Conservation (phyloP, 305 asterid genomes). For the Fraxinus platypoda region DNA sequence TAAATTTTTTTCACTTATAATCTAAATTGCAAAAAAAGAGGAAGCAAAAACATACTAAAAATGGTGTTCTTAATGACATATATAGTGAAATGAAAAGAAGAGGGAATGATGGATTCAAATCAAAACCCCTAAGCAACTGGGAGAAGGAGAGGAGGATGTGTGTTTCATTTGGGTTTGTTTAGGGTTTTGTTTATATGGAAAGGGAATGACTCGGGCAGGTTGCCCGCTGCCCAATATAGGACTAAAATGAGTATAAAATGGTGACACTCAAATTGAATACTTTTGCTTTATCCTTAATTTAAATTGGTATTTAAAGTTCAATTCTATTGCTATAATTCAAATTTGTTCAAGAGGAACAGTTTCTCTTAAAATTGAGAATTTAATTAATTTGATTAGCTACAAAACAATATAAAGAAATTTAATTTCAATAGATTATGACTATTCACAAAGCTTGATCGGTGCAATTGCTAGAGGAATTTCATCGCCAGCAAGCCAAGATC, state of each 20-base stretch:
- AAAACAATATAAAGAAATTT: neutral
- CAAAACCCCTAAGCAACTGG: conserved; percentile 10
- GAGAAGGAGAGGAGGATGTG: neutral
- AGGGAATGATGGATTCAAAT: neutral
- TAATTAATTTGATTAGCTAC: neutral
- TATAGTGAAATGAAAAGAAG: neutral
- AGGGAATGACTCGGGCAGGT: conserved; percentile 35
- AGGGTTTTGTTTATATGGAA: conserved; percentile 21
- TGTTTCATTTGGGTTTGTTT: neutral
- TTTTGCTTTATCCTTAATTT: neutral
- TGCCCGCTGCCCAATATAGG: conserved; percentile 45
- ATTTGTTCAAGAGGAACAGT: neutral
- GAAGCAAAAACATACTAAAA: too few relatives aligned
- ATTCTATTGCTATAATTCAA: neutral
- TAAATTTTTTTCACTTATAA: neutral
- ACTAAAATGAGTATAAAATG: neutral
- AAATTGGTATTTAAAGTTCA: neutral
- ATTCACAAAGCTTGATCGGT: too few relatives aligned
- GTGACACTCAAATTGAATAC: conserved; percentile 25
- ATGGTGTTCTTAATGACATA: neutral
- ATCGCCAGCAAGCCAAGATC: too few relatives aligned
- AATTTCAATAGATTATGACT: neutral
- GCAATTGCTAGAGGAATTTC: too few relatives aligned
- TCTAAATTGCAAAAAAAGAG: neutral
- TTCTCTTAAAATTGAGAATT: neutral